phyloP scores from a whole-genome alignment of 768 basidiomycete species.

The Leccinum subtestaceum region DNA sequence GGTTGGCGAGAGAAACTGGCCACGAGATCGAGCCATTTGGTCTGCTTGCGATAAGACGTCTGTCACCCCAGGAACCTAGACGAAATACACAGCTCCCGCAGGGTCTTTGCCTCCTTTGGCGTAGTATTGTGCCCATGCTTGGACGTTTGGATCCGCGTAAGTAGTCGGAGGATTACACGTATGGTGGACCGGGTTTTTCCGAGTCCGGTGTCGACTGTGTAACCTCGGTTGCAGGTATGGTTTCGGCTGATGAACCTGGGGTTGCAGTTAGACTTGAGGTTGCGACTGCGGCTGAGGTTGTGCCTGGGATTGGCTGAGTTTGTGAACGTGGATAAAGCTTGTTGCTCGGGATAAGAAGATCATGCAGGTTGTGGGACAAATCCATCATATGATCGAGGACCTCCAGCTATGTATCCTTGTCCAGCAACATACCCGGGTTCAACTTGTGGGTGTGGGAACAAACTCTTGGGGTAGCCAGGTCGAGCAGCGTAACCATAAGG shows the following conservation, averaged over 20 bases:
- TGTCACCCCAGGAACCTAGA: constrained; percentile 72
- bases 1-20: constrained; percentile 14
- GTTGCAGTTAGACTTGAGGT: constrained; percentile 38
- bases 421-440: constrained; percentile 23
- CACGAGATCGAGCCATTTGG: constrained; percentile 11
- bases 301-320: constrained; percentile 29
- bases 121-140: constrained; percentile 87
- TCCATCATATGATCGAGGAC: constrained; percentile 21
- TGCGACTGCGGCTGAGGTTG: constrained; percentile 28
- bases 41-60: constrained; percentile 28
- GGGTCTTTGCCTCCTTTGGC: constrained; percentile 72
- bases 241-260: constrained; percentile 31
- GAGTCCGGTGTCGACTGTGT: constrained; percentile 4
- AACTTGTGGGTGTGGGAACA: constrained; percentile 27
- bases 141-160: constrained; percentile 80
- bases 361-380: constrained; percentile 28
- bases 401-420: constrained; percentile 21
- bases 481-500: constrained; percentile 25
- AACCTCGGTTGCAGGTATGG: constrained; percentile 8
- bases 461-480: constrained; percentile 24
- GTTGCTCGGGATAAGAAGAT: constrained; percentile 33
- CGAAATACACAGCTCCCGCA: constrained; percentile 78
- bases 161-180: constrained; percentile 59
- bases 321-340: constrained; percentile 33
- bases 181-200: constrained; percentile 43